Base-by-base conservation (phyloP, 1,284 basidiomycete species). In the Apiotrichum domesticum region DNA sequence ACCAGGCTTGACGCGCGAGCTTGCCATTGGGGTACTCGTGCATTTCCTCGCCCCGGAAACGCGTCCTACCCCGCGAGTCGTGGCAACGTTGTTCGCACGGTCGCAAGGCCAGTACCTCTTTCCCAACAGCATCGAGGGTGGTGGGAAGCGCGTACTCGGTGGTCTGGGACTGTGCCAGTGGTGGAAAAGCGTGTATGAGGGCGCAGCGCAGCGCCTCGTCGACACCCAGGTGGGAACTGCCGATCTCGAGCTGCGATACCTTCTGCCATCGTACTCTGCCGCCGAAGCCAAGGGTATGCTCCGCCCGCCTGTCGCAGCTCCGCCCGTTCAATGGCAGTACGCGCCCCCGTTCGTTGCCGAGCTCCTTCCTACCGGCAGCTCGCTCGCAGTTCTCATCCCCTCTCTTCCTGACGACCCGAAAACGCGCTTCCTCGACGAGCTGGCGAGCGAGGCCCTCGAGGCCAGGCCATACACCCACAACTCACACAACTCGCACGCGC, bases 391-490 rank as follows among this genome's bases (percentile, higher is more conserved):
- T 48, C 82, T 84, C 52, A 87, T 96, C 29, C 93, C 93, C 2
- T 86, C 83, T 54, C 90, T 96, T 68, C 88, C 91, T 15, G 93
- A 97, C 68, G 91, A 95, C 73, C 92, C 93, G 2, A 96, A 96
- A 73, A 85, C 88, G 54, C 82, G 93, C 21, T 96, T 96, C 73
- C 76, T 96, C 69, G 87, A 90, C 69, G 90, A 94, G 71, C 84
- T 95, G 49, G 88, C 73, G 13, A 54, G 49, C 29, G 63, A 67
- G 84, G 52, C 46, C 54, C 45, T 62, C 57, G 46, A 84, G 83
- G n/a, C 46, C 4, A 29, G 29, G 29, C 29, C 29, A 29, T 29
- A 29, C 29, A 29, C 29, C 29, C 29, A 29, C 29, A 29, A 29
- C 29, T 29, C 29, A 29, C 29, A 29, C 29, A 29, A 29, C 29